These are phyloP conservation scores for Venturiaceae sp. DNA, from an alignment of 2,329 filamentous ascomycete species.

Conservation along the genomic window DNA sequence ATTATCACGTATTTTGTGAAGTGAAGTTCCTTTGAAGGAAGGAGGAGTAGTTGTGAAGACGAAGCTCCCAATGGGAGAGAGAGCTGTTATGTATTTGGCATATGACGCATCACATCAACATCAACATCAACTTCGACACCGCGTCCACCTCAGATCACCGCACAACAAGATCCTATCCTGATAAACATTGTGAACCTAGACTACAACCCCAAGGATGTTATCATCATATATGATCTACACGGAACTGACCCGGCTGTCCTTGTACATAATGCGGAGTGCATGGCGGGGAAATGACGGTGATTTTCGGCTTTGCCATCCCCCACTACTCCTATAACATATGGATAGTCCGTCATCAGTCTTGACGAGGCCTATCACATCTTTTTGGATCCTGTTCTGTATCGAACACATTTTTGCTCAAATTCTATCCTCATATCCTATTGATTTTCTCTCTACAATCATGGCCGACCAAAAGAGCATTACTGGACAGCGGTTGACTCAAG, in stretches of 20 bases:
- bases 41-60: too few species aligned
- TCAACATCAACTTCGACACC: neutral
- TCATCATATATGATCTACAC: neutral
- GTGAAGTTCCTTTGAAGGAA: too few species aligned
- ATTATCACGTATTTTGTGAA: too few species aligned
- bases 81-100: neutral
- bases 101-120: neutral
- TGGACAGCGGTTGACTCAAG: slow-evolving; percentile 28
- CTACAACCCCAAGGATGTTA: neutral
- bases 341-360: neutral
- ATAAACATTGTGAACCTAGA: too few species aligned
- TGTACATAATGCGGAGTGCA: neutral
- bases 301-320: neutral
- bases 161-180: neutral
- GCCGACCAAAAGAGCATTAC: slow-evolving; percentile 22
- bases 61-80: too few species aligned
- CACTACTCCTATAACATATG: neutral
- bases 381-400: too few species aligned
- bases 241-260: neutral
- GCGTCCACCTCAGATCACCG: neutral
- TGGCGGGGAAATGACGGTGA: slow-evolving; percentile 1
- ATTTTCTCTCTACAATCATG: slow-evolving; percentile 15
- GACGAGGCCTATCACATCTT: too few species aligned
- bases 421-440: neutral
- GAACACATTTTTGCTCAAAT: too few species aligned